Evolutionary conservation across 2,329 filamentous ascomycete species (phyloP), one percentile per base, ranked within the genome.

Genomic region (Clonostachys solani): DNA sequence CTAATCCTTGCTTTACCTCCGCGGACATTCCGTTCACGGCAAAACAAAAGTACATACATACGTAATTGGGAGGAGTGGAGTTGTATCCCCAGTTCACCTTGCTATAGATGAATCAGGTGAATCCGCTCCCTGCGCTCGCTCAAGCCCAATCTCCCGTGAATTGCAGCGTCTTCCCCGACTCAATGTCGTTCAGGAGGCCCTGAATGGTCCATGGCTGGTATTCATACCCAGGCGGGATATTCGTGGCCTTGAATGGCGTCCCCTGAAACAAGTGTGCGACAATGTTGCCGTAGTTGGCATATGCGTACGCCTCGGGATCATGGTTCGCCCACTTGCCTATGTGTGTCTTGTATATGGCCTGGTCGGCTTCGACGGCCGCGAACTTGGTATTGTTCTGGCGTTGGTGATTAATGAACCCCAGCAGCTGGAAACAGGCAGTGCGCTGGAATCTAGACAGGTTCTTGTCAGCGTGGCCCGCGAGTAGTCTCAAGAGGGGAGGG

Each of bases 221-320:
- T 3, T 52, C 49, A 45, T 64, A 50, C 5, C 58, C 61, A 3
- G 44, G 47, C 1, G 59, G 58, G 6, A 58, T 48, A 44, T 66
- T 66, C 2, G 57, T 63, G 35, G 61, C 63, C 16, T 59, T 49
- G 34, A 66, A 66, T 1, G 54, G 41, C 10, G 34, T 43, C 2
- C 54, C 60, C 7, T 45, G 45, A 10, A 29, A 10, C 9, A 29
- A 29, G 23, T 29, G 23, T 29, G 23, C 23, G 15, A 53, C 46
- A 6, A 65, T 33, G 44, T 62, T 54, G 3, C 46, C 33, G 40
- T 60, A 66, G 23, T 58, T 60, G 9, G 60, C 58, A 13, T 54
- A 50, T 1, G 56, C 58, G 19, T 65, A 60, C 41, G 54, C 50
- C 47, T 56, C 67, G 72, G 34, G 51, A 13, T 59, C 53, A 6